Conservation (phyloP, 2,329 filamentous ascomycete genomes). For the Pyrenophora teres region DNA sequence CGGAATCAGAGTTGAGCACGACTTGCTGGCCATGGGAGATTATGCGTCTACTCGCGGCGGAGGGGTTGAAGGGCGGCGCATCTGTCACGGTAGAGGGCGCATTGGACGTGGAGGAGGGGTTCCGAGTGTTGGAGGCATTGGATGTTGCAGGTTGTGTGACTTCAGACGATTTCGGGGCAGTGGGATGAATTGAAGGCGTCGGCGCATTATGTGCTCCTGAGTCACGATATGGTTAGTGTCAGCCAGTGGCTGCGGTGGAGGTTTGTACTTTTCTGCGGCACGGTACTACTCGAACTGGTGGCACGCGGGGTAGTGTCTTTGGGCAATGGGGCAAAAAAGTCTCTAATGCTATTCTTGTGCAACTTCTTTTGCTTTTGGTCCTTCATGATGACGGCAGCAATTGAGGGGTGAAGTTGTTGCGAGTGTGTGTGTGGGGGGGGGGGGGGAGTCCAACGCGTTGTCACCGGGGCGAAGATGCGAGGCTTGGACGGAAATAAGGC, state of each 20-base stretch:
- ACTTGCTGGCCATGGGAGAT: conserved; percentile 58
- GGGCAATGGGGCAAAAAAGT: conserved; percentile 54
- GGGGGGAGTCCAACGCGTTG: conserved; percentile 11
- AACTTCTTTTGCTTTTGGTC: conserved; percentile 10
- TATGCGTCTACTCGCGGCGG: conserved; percentile 52
- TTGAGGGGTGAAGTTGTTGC: not conserved
- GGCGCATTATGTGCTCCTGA: conserved; percentile 10
- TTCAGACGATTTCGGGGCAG: not conserved
- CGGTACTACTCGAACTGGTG: conserved; percentile 14
- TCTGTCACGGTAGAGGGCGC: conserved; percentile 7
- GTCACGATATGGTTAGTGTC: not conserved
- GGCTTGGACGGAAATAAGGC: not conserved
- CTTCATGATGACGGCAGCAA: conserved; percentile 5
- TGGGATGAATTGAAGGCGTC: not conserved
- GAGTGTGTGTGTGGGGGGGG: conserved; percentile 5
- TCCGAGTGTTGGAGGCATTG: not conserved
- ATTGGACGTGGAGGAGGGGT: conserved; percentile 7
- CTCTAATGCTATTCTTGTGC: conserved; percentile 47
- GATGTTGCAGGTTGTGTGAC: not conserved
- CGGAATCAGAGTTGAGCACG: conserved; percentile 72
- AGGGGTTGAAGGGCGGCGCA: conserved; percentile 22
- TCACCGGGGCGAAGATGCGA: conserved; percentile 4
- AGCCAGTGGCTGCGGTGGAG: not conserved
- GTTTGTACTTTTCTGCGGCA: conserved; percentile 29
- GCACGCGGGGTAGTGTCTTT: conserved; percentile 22